phyloP scores from a whole-genome alignment of 371 early-diverging fungal species.

The Syncephalis fuscata region DNA sequence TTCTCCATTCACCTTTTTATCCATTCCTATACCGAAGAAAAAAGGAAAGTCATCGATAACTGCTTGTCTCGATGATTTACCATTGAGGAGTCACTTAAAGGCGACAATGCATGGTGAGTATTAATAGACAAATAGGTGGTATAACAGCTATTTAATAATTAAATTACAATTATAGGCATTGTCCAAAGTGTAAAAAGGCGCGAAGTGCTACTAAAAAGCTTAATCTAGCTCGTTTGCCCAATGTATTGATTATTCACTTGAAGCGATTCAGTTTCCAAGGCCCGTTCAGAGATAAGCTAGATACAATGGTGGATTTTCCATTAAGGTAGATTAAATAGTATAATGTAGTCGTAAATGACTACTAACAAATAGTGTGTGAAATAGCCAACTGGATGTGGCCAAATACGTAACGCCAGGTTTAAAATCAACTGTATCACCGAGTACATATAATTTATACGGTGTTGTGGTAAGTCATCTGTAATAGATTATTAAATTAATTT shows the following conservation, averaged over 20 bases:
- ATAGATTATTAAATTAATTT: neutral
- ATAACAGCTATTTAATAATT: too few species aligned
- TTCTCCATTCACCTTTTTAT: slow-evolving; percentile 81
- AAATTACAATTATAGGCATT: too few species aligned
- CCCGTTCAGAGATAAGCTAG: slow-evolving; percentile 83
- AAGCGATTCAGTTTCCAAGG: slow-evolving; percentile 90
- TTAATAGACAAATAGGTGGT: too few species aligned
- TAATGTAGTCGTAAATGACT: too few species aligned
- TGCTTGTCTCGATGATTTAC: slow-evolving; percentile 78
- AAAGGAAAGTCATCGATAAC: slow-evolving; percentile 22
- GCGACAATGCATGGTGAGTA: slow-evolving; percentile 67
- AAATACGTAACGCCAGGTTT: neutral
- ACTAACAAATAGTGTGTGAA: too few species aligned
- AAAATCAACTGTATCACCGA: slow-evolving; percentile 6
- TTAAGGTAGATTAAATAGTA: slow-evolving; percentile 31
- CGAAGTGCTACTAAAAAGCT: slow-evolving; percentile 62
- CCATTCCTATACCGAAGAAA: slow-evolving; percentile 72
- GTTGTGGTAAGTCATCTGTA: slow-evolving; percentile 41
- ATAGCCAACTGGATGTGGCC: slow-evolving; percentile 3
- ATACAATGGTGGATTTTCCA: slow-evolving; percentile 74
- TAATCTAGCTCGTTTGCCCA: slow-evolving; percentile 64
- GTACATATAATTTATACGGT: slow-evolving; percentile 68
- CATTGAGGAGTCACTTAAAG: slow-evolving; percentile 68
- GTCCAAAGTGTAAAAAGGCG: slow-evolving; percentile 64
- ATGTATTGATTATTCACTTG: slow-evolving; percentile 76